Evolutionary conservation across 2,329 filamentous ascomycete species (phyloP), one percentile per base, ranked within the genome.

Genomic region (Coleophoma crateriformis): DNA sequence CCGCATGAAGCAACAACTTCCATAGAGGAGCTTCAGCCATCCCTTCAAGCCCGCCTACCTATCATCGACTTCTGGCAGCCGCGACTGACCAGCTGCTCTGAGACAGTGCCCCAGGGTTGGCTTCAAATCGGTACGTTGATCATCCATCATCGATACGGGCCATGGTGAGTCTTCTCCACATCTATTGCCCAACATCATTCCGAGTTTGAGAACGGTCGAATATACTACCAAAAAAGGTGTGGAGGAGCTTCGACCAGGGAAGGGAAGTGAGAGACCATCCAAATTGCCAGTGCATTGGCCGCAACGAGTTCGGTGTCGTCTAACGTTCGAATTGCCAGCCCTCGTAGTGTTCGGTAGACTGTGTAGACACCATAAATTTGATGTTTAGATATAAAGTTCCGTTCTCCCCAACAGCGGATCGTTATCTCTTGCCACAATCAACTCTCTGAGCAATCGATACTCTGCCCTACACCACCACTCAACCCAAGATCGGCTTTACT

Each of bases 1-100:
- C 68, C 68, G 60, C 69, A 69, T 64, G 56, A 45, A 71, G 69
- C 58, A 71, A 71, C 62, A 65, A 53, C 69, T 70, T 71, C 69
- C 70, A 69, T 70, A 49, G 53, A 57, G 47, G 41, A 51, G 50
- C 35, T 49, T 27, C 53, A 47, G 45, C 49, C 51, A 52, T 56
- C 46, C 52, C 50, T 50, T 19, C 44, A 10, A 48, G 53, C 55
- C 55, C 58, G 55, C 52, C 46, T 41, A 49, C 32, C 27, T 48
- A 42, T 52, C 40, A 52, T 27, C 27, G 27, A 45, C 48, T 49
- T 50, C 45, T 41, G 51, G 49, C 54, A 53, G 47, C 38, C 35
- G 38, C 38, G 47, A 49, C 46, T 44, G 41, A 44, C 20, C 46
- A 37, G 41, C 37, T 57, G 22, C 42, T 47, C 46, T 48, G 49